phyloP scores from a whole-genome alignment of 176 grass and related monocot genomes.

The Cenchrus purpureus region DNA sequence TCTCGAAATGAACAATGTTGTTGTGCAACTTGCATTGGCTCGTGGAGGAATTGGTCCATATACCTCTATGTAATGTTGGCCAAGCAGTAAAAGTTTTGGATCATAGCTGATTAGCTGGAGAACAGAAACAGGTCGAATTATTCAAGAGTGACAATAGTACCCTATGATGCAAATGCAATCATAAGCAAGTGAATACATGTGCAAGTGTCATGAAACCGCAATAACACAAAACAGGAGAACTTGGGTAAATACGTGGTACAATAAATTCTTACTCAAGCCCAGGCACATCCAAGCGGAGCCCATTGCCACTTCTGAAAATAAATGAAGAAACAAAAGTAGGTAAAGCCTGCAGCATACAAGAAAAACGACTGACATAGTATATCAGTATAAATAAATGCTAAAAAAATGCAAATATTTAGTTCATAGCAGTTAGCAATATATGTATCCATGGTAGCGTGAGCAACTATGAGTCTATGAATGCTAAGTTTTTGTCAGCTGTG shows the following conservation, averaged over 20 bases:
- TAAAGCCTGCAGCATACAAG: slow-evolving; percentile 16
- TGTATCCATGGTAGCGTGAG: background rate
- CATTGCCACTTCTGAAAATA: background rate
- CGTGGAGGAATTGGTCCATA: slow-evolving; percentile 16
- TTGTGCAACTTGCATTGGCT: slow-evolving; percentile 20
- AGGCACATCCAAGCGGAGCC: slow-evolving; percentile 2
- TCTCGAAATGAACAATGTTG: background rate
- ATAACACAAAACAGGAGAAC: background rate
- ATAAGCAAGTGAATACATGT: background rate
- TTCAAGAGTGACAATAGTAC: background rate
- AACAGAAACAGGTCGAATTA: slow-evolving; percentile 15
- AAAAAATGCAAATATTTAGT: background rate
- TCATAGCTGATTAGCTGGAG: slow-evolving; percentile 12
- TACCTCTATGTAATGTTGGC: slow-evolving; percentile 22
- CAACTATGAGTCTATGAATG: background rate
- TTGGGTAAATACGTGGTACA: background rate
- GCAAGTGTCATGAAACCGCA: background rate
- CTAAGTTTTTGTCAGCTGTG: background rate
- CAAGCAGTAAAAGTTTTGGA: slow-evolving; percentile 14
- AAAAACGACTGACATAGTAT: background rate
- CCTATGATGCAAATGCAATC: background rate
- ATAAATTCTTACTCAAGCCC: slow-evolving; percentile 25
- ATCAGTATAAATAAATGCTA: background rate
- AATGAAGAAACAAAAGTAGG: slow-evolving; percentile 27
- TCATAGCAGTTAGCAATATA: background rate